Evolutionary conservation across 768 basidiomycete species (phyloP).

Genomic region (Saitozyma podzolica): DNA sequence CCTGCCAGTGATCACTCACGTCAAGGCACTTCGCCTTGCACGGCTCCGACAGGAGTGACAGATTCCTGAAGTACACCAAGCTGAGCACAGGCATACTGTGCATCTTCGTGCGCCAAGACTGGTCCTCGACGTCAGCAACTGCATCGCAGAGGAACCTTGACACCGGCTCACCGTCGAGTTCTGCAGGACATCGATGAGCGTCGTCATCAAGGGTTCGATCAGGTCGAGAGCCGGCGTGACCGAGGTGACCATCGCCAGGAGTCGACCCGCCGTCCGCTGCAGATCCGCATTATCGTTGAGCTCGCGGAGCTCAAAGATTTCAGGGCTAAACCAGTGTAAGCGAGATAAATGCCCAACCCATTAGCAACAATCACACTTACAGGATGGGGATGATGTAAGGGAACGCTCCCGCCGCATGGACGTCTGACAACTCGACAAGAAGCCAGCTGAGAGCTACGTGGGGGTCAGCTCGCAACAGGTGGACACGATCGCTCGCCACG

Average conservation of each 20-base stretch:
- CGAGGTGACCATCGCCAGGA: constrained; percentile 78
- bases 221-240: constrained; percentile 70
- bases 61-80: constrained; percentile 87
- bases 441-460: constrained; percentile 73
- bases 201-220: constrained; percentile 67
- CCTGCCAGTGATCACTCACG: constrained; percentile 51
- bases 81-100: constrained; percentile 84
- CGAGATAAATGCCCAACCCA: constrained; percentile 9
- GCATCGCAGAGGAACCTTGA: constrained; percentile 9
- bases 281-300: constrained; percentile 77
- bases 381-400: constrained; percentile 75
- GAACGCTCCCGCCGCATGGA: constrained; percentile 72
- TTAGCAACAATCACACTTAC: constrained; percentile 57
- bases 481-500: constrained; percentile 35
- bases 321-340: constrained; percentile 61
- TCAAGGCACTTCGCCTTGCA: constrained; percentile 75
- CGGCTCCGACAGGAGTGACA: constrained; percentile 69
- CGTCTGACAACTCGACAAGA: constrained; percentile 72
- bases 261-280: constrained; percentile 74
- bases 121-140: constrained; percentile 7
- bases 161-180: constrained; percentile 65
- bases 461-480: constrained; percentile 7
- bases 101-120: constrained; percentile 90
- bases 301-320: constrained; percentile 86
- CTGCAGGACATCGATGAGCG: constrained; percentile 75